phyloP scores from a whole-genome alignment of 305 asterid genomes.

The Solanum aculeatissimum region DNA sequence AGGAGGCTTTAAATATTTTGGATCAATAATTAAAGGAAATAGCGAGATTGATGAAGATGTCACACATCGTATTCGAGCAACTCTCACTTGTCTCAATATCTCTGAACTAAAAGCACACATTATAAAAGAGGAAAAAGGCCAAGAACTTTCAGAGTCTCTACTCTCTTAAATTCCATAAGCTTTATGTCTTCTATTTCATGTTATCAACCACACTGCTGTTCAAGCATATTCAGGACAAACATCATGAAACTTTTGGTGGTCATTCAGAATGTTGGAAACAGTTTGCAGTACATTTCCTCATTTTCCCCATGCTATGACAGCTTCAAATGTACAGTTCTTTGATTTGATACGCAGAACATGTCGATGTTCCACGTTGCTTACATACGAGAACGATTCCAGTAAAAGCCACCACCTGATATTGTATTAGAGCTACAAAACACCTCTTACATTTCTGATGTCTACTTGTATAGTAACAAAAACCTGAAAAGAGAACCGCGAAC shows the following conservation, averaged over 20 bases:
- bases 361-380: not conserved
- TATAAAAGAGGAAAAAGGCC: too few relatives aligned
- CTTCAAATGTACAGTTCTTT: not conserved
- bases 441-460: not conserved
- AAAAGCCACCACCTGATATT: not conserved
- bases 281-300: not conserved
- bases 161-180: too few relatives aligned
- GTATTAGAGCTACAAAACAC: not conserved
- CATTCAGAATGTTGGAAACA: not conserved
- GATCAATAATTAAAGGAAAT: too few relatives aligned
- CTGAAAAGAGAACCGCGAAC: not conserved
- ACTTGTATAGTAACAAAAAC: not conserved
- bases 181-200: too few relatives aligned
- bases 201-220: too few relatives aligned
- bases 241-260: not conserved
- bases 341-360: not conserved
- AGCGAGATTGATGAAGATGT: too few relatives aligned
- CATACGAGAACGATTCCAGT: not conserved
- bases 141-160: too few relatives aligned
- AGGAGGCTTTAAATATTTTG: too few relatives aligned
- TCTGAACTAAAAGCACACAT: too few relatives aligned
- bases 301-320: not conserved
- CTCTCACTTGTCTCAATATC: too few relatives aligned
- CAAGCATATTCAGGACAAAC: not conserved
- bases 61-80: too few relatives aligned